Conservation (phyloP, 169 alveolate genomes). For the Amoebophrya sp. region DNA sequence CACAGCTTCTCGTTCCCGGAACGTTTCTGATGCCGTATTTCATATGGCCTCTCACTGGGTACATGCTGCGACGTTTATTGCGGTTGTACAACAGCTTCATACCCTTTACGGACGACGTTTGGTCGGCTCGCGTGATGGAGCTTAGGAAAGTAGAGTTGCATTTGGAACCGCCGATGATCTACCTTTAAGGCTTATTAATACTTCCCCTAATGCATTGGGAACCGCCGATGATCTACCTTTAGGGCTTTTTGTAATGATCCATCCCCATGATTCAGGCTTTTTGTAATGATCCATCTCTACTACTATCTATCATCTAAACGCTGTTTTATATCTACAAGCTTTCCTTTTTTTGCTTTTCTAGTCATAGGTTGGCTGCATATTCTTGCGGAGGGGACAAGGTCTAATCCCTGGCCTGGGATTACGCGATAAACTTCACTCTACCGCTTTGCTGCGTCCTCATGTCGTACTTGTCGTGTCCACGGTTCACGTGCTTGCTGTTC, state of each 20-base stretch:
- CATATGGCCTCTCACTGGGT: not conserved
- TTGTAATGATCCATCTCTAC: too few relatives aligned
- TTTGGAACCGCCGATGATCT: not conserved
- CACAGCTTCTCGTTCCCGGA: not conserved
- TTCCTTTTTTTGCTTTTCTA: too few relatives aligned
- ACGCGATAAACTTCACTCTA: not conserved
- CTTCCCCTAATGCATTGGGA: not conserved
- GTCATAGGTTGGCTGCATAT: too few relatives aligned
- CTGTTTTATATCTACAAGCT: too few relatives aligned
- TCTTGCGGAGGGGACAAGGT: too few relatives aligned
- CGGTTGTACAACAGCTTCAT: not conserved
- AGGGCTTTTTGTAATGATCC: too few relatives aligned
- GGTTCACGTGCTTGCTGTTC: not conserved
- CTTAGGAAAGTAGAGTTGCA: not conserved
- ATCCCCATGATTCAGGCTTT: too few relatives aligned
- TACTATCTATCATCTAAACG: too few relatives aligned
- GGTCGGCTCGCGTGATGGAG: not conserved
- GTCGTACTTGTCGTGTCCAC: not conserved
- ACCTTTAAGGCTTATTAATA: too few relatives aligned
- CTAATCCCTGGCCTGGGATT: conserved; percentile 22
- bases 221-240: conserved; percentile 4
- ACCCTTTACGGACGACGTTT: conserved; percentile 7
- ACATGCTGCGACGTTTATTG: not conserved
- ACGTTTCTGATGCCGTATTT: conserved; percentile 15
- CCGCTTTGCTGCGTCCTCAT: not conserved